These are phyloP conservation scores for Panaeolus cyanescens DNA, from an alignment of 768 basidiomycete genomes.

Conservation along the genomic window DNA sequence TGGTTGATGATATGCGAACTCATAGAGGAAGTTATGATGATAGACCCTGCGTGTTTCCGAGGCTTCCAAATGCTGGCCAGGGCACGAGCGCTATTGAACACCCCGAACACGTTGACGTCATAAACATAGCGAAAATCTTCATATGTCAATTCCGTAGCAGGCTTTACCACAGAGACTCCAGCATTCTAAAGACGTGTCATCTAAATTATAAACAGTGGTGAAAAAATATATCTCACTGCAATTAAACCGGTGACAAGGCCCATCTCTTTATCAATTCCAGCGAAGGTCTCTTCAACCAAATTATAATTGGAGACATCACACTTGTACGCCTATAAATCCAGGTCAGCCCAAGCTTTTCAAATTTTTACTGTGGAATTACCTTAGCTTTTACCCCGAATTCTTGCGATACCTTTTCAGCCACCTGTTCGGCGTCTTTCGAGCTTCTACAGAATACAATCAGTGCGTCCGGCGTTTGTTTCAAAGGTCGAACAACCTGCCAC, in stretches of 20 bases:
- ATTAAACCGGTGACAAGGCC: conserved; percentile 54
- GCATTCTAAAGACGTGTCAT: conserved; percentile 45
- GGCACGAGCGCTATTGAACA: conserved; percentile 63
- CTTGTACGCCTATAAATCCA: conserved; percentile 50
- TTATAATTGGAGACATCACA: conserved; percentile 58
- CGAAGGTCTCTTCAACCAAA: conserved; percentile 43
- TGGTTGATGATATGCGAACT: conserved; percentile 68
- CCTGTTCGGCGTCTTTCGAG: conserved; percentile 47
- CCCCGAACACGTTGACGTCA: conserved; percentile 64
- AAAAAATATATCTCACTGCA: conserved; percentile 39
- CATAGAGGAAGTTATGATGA: conserved; percentile 69
- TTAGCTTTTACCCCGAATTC: conserved; percentile 44
- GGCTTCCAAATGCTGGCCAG: conserved; percentile 55
- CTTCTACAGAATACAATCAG: conserved; percentile 30
- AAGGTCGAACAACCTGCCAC: neutral
- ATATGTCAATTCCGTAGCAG: conserved; percentile 53
- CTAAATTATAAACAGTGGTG: neutral
- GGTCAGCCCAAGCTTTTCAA: neutral
- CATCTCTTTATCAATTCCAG: conserved; percentile 49
- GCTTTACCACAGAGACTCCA: conserved; percentile 64
- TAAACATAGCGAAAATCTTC: conserved; percentile 60
- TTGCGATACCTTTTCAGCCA: conserved; percentile 47
- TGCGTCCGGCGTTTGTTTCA: neutral
- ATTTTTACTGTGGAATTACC: conserved; percentile 28
- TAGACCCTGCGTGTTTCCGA: conserved; percentile 43